Conservation (phyloP, 2,329 filamentous ascomycete genomes). For the Coniochaeta pulveracea region DNA sequence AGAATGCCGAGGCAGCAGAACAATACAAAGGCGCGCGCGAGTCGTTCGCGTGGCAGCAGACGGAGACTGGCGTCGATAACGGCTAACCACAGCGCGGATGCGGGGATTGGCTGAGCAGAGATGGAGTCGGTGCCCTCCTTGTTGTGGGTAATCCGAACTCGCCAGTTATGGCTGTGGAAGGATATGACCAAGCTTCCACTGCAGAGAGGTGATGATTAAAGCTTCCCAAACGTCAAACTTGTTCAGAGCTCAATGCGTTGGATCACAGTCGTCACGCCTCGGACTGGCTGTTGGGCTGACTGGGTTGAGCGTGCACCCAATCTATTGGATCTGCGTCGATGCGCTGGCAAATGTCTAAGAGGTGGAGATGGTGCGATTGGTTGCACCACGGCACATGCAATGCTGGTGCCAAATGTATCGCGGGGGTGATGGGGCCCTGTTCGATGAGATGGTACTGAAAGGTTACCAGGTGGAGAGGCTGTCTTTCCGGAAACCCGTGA, state of each 20-base stretch:
- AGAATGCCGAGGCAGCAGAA: constrained; percentile 7
- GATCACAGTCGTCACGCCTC: constrained; percentile 28
- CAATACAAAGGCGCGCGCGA: not conserved
- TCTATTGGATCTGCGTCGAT: constrained; percentile 49
- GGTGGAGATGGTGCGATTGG: constrained; percentile 40
- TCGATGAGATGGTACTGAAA: no score
- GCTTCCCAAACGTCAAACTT: no score
- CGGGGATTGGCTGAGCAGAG: constrained; percentile 1
- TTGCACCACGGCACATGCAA: constrained; percentile 48
- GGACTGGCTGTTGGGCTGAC: constrained; percentile 23
- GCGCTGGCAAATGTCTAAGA: constrained; percentile 47
- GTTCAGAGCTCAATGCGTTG: no score
- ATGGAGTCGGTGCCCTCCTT: no score
- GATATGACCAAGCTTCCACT: no score
- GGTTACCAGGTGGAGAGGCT: no score
- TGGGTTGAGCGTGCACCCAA: constrained; percentile 36
- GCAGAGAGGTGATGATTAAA: no score
- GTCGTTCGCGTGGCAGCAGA: constrained; percentile 1
- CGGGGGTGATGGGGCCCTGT: no score
- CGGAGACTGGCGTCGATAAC: not conserved
- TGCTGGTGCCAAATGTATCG: constrained; percentile 42
- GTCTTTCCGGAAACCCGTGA: no score
- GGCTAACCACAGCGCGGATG: not conserved
- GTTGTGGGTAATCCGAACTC: no score
- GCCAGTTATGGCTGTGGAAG: no score